phyloP scores from a whole-genome alignment of 2,329 filamentous ascomycete genomes.

The Tolypocladium nubicola region DNA sequence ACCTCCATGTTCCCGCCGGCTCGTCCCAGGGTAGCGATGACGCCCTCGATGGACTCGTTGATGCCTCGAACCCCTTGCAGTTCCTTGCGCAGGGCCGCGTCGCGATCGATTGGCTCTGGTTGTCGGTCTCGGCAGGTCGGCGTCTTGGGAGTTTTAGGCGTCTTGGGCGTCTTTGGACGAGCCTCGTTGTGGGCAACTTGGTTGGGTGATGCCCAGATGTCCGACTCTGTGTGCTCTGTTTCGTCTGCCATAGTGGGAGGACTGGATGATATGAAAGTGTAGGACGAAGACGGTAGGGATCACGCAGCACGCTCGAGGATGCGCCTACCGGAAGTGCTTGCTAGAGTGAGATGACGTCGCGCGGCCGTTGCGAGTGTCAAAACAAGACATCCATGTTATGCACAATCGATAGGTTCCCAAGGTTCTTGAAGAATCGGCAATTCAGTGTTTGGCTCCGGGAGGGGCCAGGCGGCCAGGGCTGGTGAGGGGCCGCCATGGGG shows the following conservation, averaged over 20 bases:
- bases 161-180: constrained; percentile 30
- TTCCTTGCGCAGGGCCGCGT: constrained; percentile 66
- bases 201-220: constrained; percentile 35
- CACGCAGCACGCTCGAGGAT: neutral
- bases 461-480: neutral
- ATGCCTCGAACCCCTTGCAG: constrained; percentile 75
- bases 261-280: neutral
- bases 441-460: neutral
- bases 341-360: neutral
- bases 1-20: constrained; percentile 72
- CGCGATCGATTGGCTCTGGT: constrained; percentile 49
- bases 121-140: constrained; percentile 26
- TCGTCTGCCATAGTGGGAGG: constrained; percentile 30
- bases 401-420: neutral
- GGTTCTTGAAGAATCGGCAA: neutral
- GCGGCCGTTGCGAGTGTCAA: neutral
- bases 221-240: constrained; percentile 35
- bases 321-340: neutral
- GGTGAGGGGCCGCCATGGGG: neutral
- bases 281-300: neutral
- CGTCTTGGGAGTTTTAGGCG: constrained; percentile 36
- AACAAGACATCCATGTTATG: neutral
- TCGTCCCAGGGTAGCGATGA: constrained; percentile 60
- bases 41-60: constrained; percentile 76
- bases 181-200: constrained; percentile 18